Percentiles rank a stretch among this genome's conserved stretches.
Conservation (phyloP, 129 eudicot species). For the Artemisia tridentata region DNA sequence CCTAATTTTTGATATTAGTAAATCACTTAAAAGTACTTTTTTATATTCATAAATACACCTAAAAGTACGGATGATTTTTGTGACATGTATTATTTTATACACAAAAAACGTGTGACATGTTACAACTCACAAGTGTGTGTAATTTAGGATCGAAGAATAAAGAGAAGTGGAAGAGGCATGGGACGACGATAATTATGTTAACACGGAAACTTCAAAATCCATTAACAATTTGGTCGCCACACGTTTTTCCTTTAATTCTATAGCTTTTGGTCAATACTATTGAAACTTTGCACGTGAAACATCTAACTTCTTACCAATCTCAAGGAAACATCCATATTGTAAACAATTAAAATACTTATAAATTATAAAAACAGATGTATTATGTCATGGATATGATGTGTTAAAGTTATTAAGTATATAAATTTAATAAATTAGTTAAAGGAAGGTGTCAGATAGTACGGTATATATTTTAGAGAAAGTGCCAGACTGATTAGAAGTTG, state of each 20-base stretch:
- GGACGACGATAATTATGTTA: background rate
- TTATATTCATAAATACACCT: background rate
- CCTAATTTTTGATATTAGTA: background rate
- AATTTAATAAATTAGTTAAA: no score
- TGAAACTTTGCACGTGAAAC: constrained; percentile 36
- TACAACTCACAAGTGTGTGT: constrained; percentile 25
- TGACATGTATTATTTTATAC: background rate
- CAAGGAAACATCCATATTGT: background rate
- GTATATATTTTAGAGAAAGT: no score
- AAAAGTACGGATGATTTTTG: constrained; percentile 22
- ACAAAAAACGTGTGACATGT: constrained; percentile 29
- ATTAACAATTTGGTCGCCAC: constrained; percentile 28
- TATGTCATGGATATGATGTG: background rate
- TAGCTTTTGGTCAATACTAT: constrained; percentile 20
- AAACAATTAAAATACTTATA: background rate
- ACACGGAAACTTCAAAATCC: constrained; percentile 27
- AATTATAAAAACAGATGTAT: background rate
- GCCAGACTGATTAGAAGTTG: no score
- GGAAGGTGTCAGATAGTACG: no score
- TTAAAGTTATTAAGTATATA: no score
- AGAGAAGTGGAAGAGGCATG: constrained; percentile 36
- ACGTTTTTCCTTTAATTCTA: constrained; percentile 25
- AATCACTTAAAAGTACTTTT: background rate
- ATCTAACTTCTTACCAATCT: constrained; percentile 8
- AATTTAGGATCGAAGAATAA: constrained; percentile 8